Evolutionary conservation across 2,329 filamentous ascomycete species (phyloP).

Genomic region (Hortaea werneckii): DNA sequence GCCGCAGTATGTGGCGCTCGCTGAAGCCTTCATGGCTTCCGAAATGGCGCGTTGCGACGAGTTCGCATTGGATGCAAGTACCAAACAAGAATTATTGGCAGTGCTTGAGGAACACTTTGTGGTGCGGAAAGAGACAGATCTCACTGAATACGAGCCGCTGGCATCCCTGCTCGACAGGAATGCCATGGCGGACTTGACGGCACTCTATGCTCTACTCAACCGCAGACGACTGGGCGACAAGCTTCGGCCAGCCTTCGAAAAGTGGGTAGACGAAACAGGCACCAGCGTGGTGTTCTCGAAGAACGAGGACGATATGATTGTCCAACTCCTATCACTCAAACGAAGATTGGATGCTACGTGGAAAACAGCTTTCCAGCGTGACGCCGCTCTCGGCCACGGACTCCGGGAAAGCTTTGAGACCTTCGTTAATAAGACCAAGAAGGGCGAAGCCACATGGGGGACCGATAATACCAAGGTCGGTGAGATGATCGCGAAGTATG

Average conservation of each 20-base stretch:
- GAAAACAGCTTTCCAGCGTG: conserved; percentile 62
- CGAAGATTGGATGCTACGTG: conserved; percentile 67
- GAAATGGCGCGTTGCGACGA: conserved; percentile 70
- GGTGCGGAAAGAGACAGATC: conserved; percentile 47
- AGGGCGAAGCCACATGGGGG: conserved; percentile 59
- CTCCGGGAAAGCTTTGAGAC: conserved; percentile 76
- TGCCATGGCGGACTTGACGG: conserved; percentile 59
- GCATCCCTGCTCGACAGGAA: conserved; percentile 62
- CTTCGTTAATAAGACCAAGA: conserved; percentile 85
- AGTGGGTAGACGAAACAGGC: conserved; percentile 69
- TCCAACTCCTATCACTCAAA: conserved; percentile 71
- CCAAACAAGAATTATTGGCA: conserved; percentile 64
- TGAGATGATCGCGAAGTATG: conserved; percentile 97
- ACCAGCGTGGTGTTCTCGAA: conserved; percentile 66
- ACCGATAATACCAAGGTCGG: conserved; percentile 88
- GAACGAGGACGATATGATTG: conserved; percentile 74
- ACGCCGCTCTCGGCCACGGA: conserved; percentile 66
- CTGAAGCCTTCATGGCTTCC: conserved; percentile 55
- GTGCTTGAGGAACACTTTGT: conserved; percentile 66
- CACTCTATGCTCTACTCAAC: conserved; percentile 67
- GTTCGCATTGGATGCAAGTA: conserved; percentile 74
- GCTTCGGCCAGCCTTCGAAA: conserved; percentile 63
- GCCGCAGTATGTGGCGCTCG: conserved; percentile 64
- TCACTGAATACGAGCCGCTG: conserved; percentile 44
- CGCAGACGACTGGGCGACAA: conserved; percentile 60